Percentiles rank a stretch among this genome's conserved stretches.
These are phyloP conservation scores for Epichloe bromicola DNA, from an alignment of 2,329 filamentous ascomycete genomes.

Conservation along the genomic window DNA sequence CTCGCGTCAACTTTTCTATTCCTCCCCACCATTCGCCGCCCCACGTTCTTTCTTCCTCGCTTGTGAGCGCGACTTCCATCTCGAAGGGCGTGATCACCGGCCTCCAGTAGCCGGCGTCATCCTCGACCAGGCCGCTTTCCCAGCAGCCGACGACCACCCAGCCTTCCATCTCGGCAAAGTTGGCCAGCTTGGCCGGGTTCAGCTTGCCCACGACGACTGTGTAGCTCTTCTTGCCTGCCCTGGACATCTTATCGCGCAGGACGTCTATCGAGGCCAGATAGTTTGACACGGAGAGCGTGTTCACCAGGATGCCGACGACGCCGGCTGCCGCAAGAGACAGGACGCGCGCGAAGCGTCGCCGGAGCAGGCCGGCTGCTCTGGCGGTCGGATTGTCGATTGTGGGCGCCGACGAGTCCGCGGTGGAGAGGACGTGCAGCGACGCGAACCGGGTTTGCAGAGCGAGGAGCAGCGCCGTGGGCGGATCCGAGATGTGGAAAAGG, in stretches of 20 bases:
- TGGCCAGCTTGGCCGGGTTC: slow-evolving; percentile 89
- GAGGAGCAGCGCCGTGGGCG: slow-evolving; percentile 70
- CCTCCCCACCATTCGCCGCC: slow-evolving; percentile 81
- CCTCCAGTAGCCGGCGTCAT: slow-evolving; percentile 67
- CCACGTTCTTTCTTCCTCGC: slow-evolving; percentile 69
- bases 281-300: slow-evolving; percentile 84
- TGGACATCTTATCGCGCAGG: slow-evolving; percentile 58
- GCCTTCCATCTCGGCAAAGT: slow-evolving; percentile 87
- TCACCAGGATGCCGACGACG: slow-evolving; percentile 88
- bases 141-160: slow-evolving; percentile 98
- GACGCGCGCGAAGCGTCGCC: slow-evolving; percentile 78
- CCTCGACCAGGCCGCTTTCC: slow-evolving; percentile 89
- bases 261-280: slow-evolving; percentile 71
- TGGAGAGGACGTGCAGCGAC: slow-evolving; percentile 66
- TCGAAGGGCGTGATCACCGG: slow-evolving; percentile 95
- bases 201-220: slow-evolving; percentile 94
- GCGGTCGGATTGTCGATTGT: slow-evolving; percentile 32
- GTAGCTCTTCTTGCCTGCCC: slow-evolving; percentile 86
- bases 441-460: slow-evolving; percentile 74
- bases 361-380: slow-evolving; percentile 45
- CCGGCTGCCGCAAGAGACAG: slow-evolving; percentile 67
- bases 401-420: slow-evolving; percentile 37
- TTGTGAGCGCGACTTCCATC: slow-evolving; percentile 61
- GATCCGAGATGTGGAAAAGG: slow-evolving; percentile 74
- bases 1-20: slow-evolving; percentile 55